Conservation (phyloP, 352 stramenopile genomes). For the Globisporangium cylindrosporum region DNA sequence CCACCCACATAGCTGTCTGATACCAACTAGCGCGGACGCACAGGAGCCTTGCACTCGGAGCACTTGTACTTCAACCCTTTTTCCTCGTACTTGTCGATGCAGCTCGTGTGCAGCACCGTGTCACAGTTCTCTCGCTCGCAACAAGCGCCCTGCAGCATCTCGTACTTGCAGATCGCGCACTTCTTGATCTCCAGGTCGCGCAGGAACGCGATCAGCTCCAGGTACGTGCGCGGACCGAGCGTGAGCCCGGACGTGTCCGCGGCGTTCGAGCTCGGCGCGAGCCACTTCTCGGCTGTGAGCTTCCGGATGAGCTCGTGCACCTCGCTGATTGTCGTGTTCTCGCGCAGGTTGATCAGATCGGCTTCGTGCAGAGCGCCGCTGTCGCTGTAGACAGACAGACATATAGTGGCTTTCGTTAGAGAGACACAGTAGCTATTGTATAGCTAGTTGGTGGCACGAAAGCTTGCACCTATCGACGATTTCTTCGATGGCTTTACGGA, state of each 20-base stretch:
- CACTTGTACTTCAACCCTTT: conserved; percentile 65
- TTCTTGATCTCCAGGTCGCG: conserved; percentile 75
- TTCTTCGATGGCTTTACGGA: conserved; percentile 77
- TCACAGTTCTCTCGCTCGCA: conserved; percentile 37
- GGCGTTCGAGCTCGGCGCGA: conserved; percentile 40
- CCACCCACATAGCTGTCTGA: too few relatives aligned
- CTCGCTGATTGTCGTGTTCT: conserved; percentile 62
- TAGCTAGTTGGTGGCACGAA: not conserved
- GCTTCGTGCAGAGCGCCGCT: conserved; percentile 61
- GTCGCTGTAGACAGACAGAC: conserved; percentile 28
- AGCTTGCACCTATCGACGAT: conserved; percentile 63
- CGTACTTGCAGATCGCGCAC: conserved; percentile 73
- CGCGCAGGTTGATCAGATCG: conserved; percentile 69
- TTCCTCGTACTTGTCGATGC: conserved; percentile 63
- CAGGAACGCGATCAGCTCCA: conserved; percentile 74
- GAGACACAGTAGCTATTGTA: not conserved
- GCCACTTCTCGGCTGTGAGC: conserved; percentile 67
- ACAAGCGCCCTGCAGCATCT: conserved; percentile 61
- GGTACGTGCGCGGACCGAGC: conserved; percentile 61
- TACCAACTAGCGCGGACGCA: conserved; percentile 21
- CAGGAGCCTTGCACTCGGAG: conserved; percentile 36
- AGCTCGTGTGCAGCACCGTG: conserved; percentile 47
- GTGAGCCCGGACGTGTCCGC: conserved; percentile 44
- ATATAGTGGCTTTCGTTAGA: not conserved
- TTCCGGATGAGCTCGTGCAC: conserved; percentile 64